Evolutionary conservation across 768 basidiomycete species (phyloP).

Genomic region (Pisolithus tinctorius): DNA sequence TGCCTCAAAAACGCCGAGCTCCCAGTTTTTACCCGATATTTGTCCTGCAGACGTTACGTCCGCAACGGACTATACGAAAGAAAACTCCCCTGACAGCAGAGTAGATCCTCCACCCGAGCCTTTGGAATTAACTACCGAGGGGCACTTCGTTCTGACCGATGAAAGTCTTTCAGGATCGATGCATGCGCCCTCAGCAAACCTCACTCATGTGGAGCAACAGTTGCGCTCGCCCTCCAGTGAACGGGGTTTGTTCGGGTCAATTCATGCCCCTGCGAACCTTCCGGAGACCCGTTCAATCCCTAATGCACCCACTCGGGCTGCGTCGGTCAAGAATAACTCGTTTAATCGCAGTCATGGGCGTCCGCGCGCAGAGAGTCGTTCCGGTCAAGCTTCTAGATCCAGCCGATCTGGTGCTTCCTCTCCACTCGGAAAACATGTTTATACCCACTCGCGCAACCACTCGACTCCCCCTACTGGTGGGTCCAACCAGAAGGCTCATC

Average conservation of each 20-base stretch:
- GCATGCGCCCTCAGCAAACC: conserved; percentile 17
- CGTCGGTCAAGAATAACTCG: conserved; percentile 20
- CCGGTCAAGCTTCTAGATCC: conserved; percentile 24
- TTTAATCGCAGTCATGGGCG: conserved; percentile 42
- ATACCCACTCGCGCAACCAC: conserved; percentile 48
- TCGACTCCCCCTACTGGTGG: conserved; percentile 51
- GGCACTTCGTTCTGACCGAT: conserved; percentile 9
- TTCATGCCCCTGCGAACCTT: conserved; percentile 44
- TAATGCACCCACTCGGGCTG: conserved; percentile 26
- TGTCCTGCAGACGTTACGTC: conserved; percentile 7
- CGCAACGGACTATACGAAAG: background rate
- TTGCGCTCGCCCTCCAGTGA: conserved; percentile 18
- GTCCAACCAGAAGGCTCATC: conserved; percentile 34
- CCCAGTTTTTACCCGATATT: conserved; percentile 13
- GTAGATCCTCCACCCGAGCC: conserved; percentile 11
- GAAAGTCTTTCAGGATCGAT: conserved; percentile 24
- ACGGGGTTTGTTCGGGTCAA: conserved; percentile 43
- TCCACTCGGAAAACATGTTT: conserved; percentile 32
- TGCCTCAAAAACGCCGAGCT: background rate
- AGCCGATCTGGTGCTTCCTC: conserved; percentile 41
- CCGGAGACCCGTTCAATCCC: conserved; percentile 34
- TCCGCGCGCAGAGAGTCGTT: conserved; percentile 50
- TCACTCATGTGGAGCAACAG: conserved; percentile 10
- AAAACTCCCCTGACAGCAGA: conserved; percentile 11
- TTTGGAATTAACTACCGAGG: conserved; percentile 2